Evolutionary conservation across 1,284 basidiomycete genomes (phyloP), one percentile per base, ranked within the genome.

Genomic region (Heterobasidion irregulare): DNA sequence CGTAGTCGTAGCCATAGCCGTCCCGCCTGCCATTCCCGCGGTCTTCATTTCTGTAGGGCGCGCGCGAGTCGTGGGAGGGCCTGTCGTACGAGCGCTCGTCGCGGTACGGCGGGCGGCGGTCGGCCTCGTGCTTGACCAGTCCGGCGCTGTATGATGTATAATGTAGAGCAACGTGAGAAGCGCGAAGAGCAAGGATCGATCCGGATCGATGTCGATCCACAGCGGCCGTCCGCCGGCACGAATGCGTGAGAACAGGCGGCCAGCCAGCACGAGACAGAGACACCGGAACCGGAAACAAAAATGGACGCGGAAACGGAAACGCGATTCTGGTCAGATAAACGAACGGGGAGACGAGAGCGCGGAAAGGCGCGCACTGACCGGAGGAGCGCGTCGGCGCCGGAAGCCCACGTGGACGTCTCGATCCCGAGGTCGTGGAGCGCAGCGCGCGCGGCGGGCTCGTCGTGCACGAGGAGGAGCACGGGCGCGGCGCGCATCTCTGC

Each of bases 391-490:
- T 59, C 54, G 32, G 70, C 61, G 13, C 65, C 68, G 4, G 33
- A 49, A 15, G 52, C 32, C 63, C 66, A 69, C 16, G 34, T 46
- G 13, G 53, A 54, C 8, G 62, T 62, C 33, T 66, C 53, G 9
- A 70, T 54, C 2, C 63, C 66, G 13, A 69, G 59, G 16, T 59
- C 52, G 2, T 52, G 53, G 8, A 71, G 57, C 2, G 65, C 56
- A 32, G 58, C 52, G 16, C 53, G 53, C 2, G 65, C 58, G 48
- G 55, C 52, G 48, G 57, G 44, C 52, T 58, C 59, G 52, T 68
- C 63, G 47, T 68, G 60, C 8, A 70, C 65, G 8, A 72, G 62
- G 6, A 71, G 48, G 16, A 72, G 45, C 32, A 63, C 61, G 10
- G 62, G 62, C 26, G 41, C 44, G 32, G n/a, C 35, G 43, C 54